A percentile compares a stretch with the other conserved stretches of the same genome.
Evolutionary conservation across 306 rosid species (phyloP).

Genomic region (Prunus padus): DNA sequence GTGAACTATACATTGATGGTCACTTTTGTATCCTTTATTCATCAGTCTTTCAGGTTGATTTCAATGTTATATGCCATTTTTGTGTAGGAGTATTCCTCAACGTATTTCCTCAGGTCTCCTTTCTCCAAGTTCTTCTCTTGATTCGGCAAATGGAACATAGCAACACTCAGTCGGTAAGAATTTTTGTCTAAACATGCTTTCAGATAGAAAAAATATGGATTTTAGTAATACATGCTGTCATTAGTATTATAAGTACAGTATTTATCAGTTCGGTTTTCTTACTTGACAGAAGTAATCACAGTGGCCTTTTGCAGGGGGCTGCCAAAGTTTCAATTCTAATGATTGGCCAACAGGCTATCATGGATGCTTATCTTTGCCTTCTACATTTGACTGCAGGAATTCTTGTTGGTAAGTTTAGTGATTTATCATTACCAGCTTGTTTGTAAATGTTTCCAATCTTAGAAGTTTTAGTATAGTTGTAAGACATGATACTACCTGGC

Average conservation of each 20-base stretch:
- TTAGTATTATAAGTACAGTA: neutral
- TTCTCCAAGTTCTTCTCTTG: conserved; percentile 94
- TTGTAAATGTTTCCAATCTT: conserved; percentile 7
- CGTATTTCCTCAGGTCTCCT: conserved; percentile 64
- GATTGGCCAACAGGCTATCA: conserved; percentile 98
- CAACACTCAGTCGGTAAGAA: conserved; percentile 93
- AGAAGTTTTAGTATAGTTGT: neutral
- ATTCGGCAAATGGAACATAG: conserved; percentile 99
- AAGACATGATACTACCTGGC: too few species aligned
- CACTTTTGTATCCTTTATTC: conserved; percentile 89
- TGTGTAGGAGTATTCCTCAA: conserved; percentile 49
- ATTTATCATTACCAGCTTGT: neutral
- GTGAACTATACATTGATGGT: conserved; percentile 99
- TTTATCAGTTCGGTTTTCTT: neutral
- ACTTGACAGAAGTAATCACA: conserved; percentile 5
- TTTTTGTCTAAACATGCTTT: conserved; percentile 11
- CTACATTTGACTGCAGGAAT: conserved; percentile 96
- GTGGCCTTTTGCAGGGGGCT: conserved; percentile 71
- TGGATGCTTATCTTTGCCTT: conserved; percentile 98
- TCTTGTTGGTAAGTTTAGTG: conserved; percentile 67
- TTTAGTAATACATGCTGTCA: neutral
- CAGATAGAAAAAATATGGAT: neutral
- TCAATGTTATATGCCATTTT: conserved; percentile 23
- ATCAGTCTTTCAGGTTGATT: conserved; percentile 16
- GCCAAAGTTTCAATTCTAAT: conserved; percentile 92